A percentile compares a stretch with the other conserved stretches of the same genome.
These are phyloP conservation scores for Fragilaria radians DNA, from an alignment of 108 stramenopile genomes.

Conservation along the genomic window DNA sequence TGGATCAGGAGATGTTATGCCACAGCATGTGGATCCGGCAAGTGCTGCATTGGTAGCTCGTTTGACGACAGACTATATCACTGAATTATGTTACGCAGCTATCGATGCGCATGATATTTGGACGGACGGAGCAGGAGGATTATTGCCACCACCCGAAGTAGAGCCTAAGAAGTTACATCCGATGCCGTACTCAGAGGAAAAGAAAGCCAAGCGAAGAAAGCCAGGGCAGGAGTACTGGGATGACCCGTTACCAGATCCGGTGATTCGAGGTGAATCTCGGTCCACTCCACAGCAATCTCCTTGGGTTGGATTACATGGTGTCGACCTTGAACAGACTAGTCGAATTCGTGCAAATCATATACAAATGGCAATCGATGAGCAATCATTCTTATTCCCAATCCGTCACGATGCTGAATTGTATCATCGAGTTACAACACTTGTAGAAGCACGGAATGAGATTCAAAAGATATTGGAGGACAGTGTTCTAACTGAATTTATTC, in stretches of 20 bases:
- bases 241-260: conserved; percentile 58
- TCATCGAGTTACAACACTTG: conserved; percentile 59
- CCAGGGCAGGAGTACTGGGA: conserved; percentile 63
- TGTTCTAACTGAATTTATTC: conserved; percentile 35
- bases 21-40: conserved; percentile 43
- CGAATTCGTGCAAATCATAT: conserved; percentile 53
- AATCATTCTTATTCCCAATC: conserved; percentile 76
- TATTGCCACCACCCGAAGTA: conserved; percentile 8
- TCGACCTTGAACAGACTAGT: conserved; percentile 52
- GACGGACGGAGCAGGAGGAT: conserved; percentile 39
- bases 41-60: conserved; percentile 51
- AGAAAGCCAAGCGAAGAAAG: conserved; percentile 14
- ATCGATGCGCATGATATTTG: conserved; percentile 70
- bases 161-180: background rate
- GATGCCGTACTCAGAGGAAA: background rate
- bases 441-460: conserved; percentile 47
- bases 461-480: conserved; percentile 48
- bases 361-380: conserved; percentile 44
- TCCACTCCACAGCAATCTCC: conserved; percentile 16
- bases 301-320: conserved; percentile 52
- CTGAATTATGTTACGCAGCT: conserved; percentile 60
- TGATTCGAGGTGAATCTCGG: conserved; percentile 22
- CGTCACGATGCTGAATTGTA: conserved; percentile 75
- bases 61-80: conserved; percentile 64
- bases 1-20: conserved; percentile 66